Percentiles rank a stretch among this genome's conserved stretches.
Conservation (phyloP, 495 filamentous ascomycete species). For the Xylaria castorea region DNA sequence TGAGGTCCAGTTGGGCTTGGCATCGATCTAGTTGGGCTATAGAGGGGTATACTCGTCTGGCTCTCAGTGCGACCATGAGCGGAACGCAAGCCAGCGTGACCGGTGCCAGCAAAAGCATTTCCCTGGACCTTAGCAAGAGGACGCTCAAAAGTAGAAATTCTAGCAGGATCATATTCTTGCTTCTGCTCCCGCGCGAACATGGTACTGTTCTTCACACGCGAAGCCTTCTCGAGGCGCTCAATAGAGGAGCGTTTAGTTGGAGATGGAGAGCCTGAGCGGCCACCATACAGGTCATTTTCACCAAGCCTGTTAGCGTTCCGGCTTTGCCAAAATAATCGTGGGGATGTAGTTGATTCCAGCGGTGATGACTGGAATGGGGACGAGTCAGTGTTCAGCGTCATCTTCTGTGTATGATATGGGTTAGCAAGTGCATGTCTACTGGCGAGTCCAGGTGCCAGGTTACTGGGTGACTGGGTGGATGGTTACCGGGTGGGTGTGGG, state of each 20-base stretch:
- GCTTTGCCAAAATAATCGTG: constrained; percentile 85
- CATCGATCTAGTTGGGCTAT: constrained; percentile 45
- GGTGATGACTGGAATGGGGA: constrained; percentile 81
- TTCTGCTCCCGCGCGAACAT: constrained; percentile 90
- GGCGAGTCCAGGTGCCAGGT: constrained; percentile 3
- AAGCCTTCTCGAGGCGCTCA: constrained; percentile 90
- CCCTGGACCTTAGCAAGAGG: constrained; percentile 77
- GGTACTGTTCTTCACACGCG: constrained; percentile 94
- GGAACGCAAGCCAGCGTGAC: constrained; percentile 53
- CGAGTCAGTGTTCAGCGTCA: constrained; percentile 68
- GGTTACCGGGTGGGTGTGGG: not conserved
- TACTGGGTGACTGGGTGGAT: no score
- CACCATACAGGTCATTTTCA: constrained; percentile 73
- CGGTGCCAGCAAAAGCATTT: constrained; percentile 62
- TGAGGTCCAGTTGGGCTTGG: constrained; percentile 38
- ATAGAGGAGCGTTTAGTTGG: constrained; percentile 83
- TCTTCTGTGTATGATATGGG: constrained; percentile 40
- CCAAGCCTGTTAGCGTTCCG: constrained; percentile 69
- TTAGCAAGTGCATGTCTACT: constrained; percentile 37
- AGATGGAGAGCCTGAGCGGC: constrained; percentile 65
- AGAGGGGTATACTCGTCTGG: constrained; percentile 55
- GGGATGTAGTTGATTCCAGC: constrained; percentile 67
- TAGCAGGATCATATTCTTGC: constrained; percentile 87
- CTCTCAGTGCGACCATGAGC: constrained; percentile 54
- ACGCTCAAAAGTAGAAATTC: constrained; percentile 73